Evolutionary conservation across 2,329 filamentous ascomycete species (phyloP).

Genomic region (Aspergillus fructus): DNA sequence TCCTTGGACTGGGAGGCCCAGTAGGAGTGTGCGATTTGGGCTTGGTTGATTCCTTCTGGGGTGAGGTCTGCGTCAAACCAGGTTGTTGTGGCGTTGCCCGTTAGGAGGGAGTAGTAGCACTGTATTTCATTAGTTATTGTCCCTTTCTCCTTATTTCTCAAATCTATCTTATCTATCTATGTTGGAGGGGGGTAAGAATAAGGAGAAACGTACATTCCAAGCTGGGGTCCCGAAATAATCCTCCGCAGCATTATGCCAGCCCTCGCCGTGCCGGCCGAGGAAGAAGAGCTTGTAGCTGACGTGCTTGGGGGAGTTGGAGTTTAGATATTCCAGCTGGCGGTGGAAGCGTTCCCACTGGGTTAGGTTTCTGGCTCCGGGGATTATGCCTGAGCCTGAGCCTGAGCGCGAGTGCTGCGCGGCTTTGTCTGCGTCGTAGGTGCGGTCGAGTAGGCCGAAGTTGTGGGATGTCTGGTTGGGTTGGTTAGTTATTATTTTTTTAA

Average conservation of each 20-base stretch:
- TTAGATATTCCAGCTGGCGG: conserved; percentile 49
- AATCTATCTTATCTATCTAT: not conserved
- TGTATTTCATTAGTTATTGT: conserved; percentile 25
- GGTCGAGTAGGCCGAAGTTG: conserved; percentile 52
- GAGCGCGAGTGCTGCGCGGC: conserved; percentile 14
- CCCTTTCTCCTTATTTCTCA: too few species aligned
- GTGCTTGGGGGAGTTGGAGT: conserved; percentile 37
- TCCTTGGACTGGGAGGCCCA: conserved; percentile 49
- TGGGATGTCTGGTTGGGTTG: conserved; percentile 31
- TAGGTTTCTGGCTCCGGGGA: conserved; percentile 24
- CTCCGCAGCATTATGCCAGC: conserved; percentile 61
- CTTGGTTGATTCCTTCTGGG: conserved; percentile 50
- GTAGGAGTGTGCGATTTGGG: conserved; percentile 43
- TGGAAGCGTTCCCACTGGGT: conserved; percentile 60
- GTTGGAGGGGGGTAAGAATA: too few species aligned
- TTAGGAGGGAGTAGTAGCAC: conserved; percentile 58
- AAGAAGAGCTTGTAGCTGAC: conserved; percentile 58
- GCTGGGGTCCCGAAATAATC: conserved; percentile 57
- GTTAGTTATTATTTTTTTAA: not conserved
- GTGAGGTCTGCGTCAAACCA: conserved; percentile 62
- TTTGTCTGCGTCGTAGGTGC: conserved; percentile 44
- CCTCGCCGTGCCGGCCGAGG: conserved; percentile 61
- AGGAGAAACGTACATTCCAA: conserved; percentile 53
- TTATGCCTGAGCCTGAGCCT: conserved; percentile 14
- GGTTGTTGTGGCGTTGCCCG: conserved; percentile 54